phyloP scores from a whole-genome alignment of 1,284 basidiomycete species.

The Xerocomus minutiporus region DNA sequence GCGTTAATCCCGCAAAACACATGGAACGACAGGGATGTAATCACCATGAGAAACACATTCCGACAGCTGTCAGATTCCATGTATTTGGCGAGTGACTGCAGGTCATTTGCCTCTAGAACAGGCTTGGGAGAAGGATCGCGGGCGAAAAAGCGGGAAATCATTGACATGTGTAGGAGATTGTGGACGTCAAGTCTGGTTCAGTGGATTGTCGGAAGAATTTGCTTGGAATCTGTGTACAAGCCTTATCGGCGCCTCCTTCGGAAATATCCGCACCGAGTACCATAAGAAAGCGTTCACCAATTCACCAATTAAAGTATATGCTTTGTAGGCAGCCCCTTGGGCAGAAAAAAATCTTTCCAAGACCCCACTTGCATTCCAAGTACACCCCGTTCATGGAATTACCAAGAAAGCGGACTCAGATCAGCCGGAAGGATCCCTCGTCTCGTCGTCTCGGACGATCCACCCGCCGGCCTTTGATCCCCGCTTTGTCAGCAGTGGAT shows the following conservation, averaged over 20 bases:
- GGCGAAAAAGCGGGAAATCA: slow-evolving; percentile 10
- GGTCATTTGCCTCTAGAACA: slow-evolving; percentile 35
- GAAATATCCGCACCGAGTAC: too few relatives aligned
- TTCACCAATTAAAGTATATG: too few relatives aligned
- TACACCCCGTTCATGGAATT: too few relatives aligned
- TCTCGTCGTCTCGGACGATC: background rate
- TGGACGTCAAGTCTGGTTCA: background rate
- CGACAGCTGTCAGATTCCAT: slow-evolving; percentile 63
- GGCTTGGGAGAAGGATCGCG: slow-evolving; percentile 10
- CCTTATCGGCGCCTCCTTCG: too few relatives aligned
- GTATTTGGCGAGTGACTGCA: slow-evolving; percentile 55
- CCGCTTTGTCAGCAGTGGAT: background rate
- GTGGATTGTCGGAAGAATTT: background rate
- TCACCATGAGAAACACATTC: slow-evolving; percentile 70
- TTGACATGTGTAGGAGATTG: slow-evolving; percentile 3
- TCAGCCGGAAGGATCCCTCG: background rate
- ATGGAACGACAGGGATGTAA: slow-evolving; percentile 9
- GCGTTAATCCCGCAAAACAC: slow-evolving; percentile 4
- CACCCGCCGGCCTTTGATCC: background rate
- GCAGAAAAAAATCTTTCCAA: too few relatives aligned
- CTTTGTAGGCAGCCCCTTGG: too few relatives aligned
- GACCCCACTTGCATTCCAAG: too few relatives aligned
- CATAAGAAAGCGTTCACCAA: too few relatives aligned
- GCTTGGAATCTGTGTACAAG: too few relatives aligned
- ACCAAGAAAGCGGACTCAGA: too few relatives aligned